Conservation (phyloP, 2,329 filamentous ascomycete genomes). For the Colletotrichum tropicicola region DNA sequence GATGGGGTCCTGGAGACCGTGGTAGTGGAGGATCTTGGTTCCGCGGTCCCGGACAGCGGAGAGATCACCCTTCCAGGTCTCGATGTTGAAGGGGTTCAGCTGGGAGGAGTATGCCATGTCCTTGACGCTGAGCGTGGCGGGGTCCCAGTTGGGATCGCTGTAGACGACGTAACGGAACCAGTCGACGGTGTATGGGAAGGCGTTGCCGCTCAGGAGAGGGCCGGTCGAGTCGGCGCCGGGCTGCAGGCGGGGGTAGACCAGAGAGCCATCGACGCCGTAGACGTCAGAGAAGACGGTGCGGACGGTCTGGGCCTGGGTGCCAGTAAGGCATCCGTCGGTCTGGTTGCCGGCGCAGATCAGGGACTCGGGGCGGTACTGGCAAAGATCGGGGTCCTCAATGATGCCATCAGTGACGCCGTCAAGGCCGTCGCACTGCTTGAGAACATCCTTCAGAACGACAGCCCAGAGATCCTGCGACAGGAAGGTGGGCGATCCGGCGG, state of each 20-base stretch:
- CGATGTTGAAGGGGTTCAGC: constrained; percentile 46
- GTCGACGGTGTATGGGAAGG: constrained; percentile 38
- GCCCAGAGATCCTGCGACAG: constrained; percentile 42
- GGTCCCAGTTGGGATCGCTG: constrained; percentile 47
- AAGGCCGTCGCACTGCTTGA: constrained; percentile 39
- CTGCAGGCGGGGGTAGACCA: constrained; percentile 56
- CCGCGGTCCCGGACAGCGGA: constrained; percentile 47
- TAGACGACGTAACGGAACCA: constrained; percentile 52
- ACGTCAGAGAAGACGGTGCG: constrained; percentile 42
- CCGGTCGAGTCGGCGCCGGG: constrained; percentile 58
- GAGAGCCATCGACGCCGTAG: constrained; percentile 40
- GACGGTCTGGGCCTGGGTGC: constrained; percentile 46
- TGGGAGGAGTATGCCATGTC: constrained; percentile 45
- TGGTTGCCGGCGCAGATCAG: constrained; percentile 46
- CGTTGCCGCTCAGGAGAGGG: constrained; percentile 42
- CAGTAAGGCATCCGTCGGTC: constrained; percentile 10
- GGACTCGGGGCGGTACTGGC: constrained; percentile 47
- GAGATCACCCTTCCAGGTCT: constrained; percentile 51
- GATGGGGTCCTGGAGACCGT: constrained; percentile 52
- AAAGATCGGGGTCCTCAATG: constrained; percentile 30
- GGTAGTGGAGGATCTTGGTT: constrained; percentile 56
- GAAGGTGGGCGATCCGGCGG: constrained; percentile 43
- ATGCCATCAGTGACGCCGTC: constrained; percentile 37
- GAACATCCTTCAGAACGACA: constrained; percentile 29
- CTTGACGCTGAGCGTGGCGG: constrained; percentile 40